These are phyloP conservation scores for Eutypa lata DNA, from an alignment of 2,329 filamentous ascomycete species.

Conservation along the genomic window DNA sequence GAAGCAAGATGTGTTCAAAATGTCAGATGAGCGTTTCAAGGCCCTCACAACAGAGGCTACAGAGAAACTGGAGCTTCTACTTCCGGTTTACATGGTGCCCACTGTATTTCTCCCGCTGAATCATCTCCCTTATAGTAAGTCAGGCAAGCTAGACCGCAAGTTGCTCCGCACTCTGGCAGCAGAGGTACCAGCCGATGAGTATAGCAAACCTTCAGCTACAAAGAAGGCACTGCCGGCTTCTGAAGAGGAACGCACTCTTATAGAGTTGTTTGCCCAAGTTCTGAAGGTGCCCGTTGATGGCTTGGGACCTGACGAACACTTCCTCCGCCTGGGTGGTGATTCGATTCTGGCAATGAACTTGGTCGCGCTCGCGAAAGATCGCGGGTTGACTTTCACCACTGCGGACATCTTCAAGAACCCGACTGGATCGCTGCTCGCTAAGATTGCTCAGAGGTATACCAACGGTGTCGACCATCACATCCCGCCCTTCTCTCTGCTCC, in stretches of 20 bases:
- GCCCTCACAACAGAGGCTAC: background rate
- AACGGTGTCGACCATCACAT: too few species aligned
- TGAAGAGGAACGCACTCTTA: constrained; percentile 5
- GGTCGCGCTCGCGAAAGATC: too few species aligned
- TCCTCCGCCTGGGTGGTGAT: constrained; percentile 40
- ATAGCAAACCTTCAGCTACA: too few species aligned
- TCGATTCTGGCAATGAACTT: constrained; percentile 42
- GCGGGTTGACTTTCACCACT: too few species aligned
- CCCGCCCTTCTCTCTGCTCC: too few species aligned
- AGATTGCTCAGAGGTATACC: too few species aligned
- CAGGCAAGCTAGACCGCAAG: constrained; percentile 32
- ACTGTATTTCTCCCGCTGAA: constrained; percentile 25
- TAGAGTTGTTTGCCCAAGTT: too few species aligned
- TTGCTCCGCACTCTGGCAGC: constrained; percentile 42
- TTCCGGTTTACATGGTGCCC: constrained; percentile 35
- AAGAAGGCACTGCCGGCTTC: too few species aligned
- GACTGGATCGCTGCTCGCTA: too few species aligned
- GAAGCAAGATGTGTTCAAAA: background rate
- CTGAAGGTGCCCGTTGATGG: constrained; percentile 40
- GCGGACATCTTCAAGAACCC: too few species aligned
- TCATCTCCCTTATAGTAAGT: constrained; percentile 22
- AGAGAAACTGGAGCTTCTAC: constrained; percentile 30
- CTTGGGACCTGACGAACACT: constrained; percentile 28
- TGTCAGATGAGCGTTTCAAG: background rate
- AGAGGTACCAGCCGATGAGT: constrained; percentile 37